phyloP scores from a whole-genome alignment of 2,329 filamentous ascomycete genomes.

The Cryphonectria naterciae region DNA sequence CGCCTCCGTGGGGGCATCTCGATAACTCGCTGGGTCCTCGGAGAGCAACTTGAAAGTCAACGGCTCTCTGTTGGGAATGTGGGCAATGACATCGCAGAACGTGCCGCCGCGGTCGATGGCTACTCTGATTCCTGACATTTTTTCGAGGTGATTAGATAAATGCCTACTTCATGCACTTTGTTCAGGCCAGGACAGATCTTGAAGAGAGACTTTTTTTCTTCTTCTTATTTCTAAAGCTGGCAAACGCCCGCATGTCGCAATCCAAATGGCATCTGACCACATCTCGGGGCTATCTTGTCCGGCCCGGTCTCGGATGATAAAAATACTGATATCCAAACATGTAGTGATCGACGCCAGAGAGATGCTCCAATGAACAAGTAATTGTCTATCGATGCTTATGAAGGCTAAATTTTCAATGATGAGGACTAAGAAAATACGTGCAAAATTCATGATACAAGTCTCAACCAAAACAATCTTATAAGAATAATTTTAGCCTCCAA shows the following conservation, averaged over 20 bases:
- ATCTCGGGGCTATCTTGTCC: conserved; percentile 3
- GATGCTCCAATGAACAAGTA: too few species aligned
- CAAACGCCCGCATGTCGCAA: neutral
- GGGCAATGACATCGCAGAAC: conserved; percentile 74
- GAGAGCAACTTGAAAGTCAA: conserved; percentile 76
- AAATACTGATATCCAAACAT: neutral
- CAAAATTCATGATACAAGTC: too few species aligned
- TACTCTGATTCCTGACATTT: conserved; percentile 35
- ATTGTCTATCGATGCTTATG: too few species aligned
- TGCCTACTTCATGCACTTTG: neutral
- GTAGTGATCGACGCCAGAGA: neutral
- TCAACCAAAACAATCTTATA: too few species aligned
- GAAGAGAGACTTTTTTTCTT: neutral
- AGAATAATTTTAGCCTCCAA: conserved; percentile 5
- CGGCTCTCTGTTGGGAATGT: conserved; percentile 67
- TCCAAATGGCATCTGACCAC: neutral
- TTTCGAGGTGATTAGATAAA: neutral
- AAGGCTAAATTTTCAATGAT: too few species aligned
- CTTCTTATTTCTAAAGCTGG: too few species aligned
- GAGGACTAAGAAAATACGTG: too few species aligned
- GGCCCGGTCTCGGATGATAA: conserved; percentile 10
- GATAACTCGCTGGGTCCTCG: conserved; percentile 72
- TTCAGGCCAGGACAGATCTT: neutral
- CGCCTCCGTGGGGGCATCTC: conserved; percentile 72
- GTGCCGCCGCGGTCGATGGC: conserved; percentile 67